A percentile compares a stretch with the other conserved stretches of the same genome.
Evolutionary conservation across 108 stramenopile genomes (phyloP).

Genomic region (Schizochytrium sp.): DNA sequence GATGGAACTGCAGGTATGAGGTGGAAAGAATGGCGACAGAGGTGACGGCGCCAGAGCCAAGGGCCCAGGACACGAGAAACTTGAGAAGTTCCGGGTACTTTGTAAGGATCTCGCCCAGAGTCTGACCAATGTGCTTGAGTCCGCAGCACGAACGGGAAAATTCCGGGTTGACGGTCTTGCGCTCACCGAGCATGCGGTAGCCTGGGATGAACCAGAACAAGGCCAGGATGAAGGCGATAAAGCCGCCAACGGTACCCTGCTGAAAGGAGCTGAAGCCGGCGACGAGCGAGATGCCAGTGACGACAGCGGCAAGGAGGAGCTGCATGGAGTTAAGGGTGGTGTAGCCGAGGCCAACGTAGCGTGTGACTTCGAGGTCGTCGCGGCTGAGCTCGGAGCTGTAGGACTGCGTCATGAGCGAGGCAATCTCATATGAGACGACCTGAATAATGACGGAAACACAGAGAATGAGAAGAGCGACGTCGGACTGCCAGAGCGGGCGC

Average conservation of each 20-base stretch:
- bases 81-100: neutral
- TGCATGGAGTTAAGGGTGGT: neutral
- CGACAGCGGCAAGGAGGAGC: neutral
- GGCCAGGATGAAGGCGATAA: neutral
- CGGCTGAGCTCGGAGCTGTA: neutral
- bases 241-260: neutral
- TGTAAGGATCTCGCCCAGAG: neutral
- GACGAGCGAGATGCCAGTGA: neutral
- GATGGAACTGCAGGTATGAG: constrained; percentile 1
- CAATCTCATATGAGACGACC: neutral
- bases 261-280: neutral
- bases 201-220: neutral
- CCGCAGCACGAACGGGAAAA: neutral
- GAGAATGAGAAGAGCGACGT: neutral
- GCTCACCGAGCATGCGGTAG: neutral
- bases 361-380: neutral
- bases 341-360: neutral
- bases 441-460: neutral
- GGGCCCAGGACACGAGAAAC: neutral
- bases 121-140: neutral
- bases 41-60: neutral
- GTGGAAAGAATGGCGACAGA: neutral
- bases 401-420: neutral
- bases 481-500: neutral
- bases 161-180: neutral